Base-by-base conservation (phyloP, 2,329 filamentous ascomycete species). In the Colletotrichum orchidophilum region DNA sequence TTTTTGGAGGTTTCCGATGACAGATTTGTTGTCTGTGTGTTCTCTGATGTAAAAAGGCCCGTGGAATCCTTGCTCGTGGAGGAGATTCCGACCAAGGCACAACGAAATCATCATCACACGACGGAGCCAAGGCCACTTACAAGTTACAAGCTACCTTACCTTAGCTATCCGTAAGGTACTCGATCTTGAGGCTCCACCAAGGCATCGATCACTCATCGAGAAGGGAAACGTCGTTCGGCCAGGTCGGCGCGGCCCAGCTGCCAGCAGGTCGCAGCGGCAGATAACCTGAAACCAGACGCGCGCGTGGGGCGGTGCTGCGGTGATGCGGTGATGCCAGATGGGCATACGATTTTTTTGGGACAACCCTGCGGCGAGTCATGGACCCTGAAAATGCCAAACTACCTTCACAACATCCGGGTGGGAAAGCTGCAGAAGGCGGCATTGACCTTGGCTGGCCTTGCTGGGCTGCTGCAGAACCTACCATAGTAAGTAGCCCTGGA, bases 361-460 rank as follows among this genome's bases (percentile, higher is more conserved):
- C n/a, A 11, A n/a, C 39, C 39, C 18, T 55, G 18, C 35, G 55
- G 60, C 60, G 46, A 63, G 60, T 63, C 60, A 63, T 63, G 60
- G 46, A 63, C 46, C 57, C 24, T 39, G 54, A 35, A n/a, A 2
- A 31, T 57, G 29, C 54, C 21, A 53, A 50, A 24, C 35, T n/a
- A n/a, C n/a, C n/a, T n/a, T n/a, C n/a, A n/a, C n/a, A n/a, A n/a
- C n/a, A n/a, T n/a, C n/a, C n/a, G n/a, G 35, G 35, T 39, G 8
- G 39, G 9, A 46, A 46, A 46, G 39, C 39, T 46, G 39, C 39
- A 9, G 18, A 46, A 46, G 18, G 39, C 39, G 39, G 62, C 62
- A 55, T 66, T 70, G 62, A 55, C 54, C 33, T 49, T 24, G 46
- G 54, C 63, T 70, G 62, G 66, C 55, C 66, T 66, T 70, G 55